phyloP scores from a whole-genome alignment of 2,329 filamentous ascomycete species.

The Coniochaeta sp. region DNA sequence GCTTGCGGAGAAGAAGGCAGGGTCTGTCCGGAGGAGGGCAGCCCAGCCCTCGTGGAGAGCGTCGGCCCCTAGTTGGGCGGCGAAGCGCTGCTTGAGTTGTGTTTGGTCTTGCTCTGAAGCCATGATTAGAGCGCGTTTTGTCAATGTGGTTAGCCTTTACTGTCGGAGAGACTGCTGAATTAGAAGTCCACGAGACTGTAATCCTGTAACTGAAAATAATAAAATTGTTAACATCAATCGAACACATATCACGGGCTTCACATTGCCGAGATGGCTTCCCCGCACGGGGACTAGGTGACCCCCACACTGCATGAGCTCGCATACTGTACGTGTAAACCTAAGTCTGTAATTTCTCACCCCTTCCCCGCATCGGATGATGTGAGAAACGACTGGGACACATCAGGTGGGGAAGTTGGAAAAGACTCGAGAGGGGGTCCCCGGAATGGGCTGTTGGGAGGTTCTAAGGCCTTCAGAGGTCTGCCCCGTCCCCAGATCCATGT shows the following conservation, averaged over 20 bases:
- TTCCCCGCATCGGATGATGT: too few species aligned
- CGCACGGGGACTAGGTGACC: not conserved
- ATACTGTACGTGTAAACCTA: too few species aligned
- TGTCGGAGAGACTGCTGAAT: not conserved
- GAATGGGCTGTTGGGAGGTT: too few species aligned
- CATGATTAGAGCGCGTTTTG: not conserved
- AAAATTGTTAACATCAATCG: not conserved
- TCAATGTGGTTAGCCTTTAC: too few species aligned
- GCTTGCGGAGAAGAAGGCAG: slow-evolving; percentile 17
- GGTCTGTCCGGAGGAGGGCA: slow-evolving; percentile 15
- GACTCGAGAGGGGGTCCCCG: too few species aligned
- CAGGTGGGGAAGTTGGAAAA: too few species aligned
- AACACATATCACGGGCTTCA: not conserved
- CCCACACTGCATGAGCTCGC: too few species aligned
- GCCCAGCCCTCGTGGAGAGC: slow-evolving; percentile 18
- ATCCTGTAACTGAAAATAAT: not conserved
- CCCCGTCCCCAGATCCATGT: too few species aligned
- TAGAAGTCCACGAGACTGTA: not conserved
- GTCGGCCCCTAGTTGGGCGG: slow-evolving; percentile 9
- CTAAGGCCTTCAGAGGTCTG: too few species aligned
- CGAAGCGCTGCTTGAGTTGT: slow-evolving; percentile 8
- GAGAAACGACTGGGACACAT: too few species aligned
- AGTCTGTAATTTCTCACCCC: too few species aligned
- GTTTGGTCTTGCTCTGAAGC: not conserved
- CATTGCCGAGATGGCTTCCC: not conserved